Evolutionary conservation across 1,284 basidiomycete genomes (phyloP).

Genomic region (Austroboletus rostrupii): DNA sequence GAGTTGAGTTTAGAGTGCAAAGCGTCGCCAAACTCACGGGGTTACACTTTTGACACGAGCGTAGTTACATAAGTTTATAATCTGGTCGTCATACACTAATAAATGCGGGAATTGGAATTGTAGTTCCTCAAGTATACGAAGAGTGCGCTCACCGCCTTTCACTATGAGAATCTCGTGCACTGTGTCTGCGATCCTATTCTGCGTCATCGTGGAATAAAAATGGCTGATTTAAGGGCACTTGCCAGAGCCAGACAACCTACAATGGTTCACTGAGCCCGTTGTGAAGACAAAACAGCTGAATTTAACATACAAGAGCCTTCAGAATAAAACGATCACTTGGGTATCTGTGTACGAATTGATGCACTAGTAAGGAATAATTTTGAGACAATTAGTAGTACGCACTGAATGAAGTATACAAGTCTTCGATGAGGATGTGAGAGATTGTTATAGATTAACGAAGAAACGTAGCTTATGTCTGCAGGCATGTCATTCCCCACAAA

Average conservation of each 20-base stretch:
- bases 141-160: slow-evolving; percentile 1
- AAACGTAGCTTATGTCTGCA: slow-evolving; percentile 7
- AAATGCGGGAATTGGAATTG: background rate
- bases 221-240: background rate
- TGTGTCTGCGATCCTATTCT: slow-evolving; percentile 1
- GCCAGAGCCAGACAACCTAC: slow-evolving; percentile 3
- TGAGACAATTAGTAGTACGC: background rate
- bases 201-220: background rate
- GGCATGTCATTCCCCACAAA: slow-evolving; percentile 12
- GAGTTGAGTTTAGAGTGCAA: background rate
- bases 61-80: background rate
- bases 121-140: too few relatives aligned
- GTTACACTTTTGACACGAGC: background rate
- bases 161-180: background rate
- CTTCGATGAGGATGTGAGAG: background rate
- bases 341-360: background rate
- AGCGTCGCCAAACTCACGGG: background rate
- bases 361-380: too few relatives aligned
- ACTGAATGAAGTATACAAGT: slow-evolving; percentile 2
- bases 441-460: background rate
- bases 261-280: background rate
- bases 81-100: background rate
- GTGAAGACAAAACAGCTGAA: background rate
- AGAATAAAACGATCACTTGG: background rate
- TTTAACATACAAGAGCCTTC: background rate